Evolutionary conservation across 176 grass and related monocot species (phyloP).

Genomic region (Aechmea fasciata): DNA sequence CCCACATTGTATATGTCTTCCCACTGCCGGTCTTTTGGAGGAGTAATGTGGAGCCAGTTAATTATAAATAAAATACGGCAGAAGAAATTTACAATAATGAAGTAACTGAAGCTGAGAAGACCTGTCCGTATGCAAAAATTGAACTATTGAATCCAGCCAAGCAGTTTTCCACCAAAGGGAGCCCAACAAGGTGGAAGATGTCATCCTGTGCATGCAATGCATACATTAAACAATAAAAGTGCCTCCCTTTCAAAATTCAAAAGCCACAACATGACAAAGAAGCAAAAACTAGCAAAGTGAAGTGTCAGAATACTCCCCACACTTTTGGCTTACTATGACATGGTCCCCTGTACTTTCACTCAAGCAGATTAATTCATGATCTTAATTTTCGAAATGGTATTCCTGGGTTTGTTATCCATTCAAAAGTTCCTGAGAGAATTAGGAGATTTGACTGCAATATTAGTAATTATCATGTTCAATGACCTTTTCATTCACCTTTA

Average conservation of each 20-base stretch:
- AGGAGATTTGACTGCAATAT: too few species aligned
- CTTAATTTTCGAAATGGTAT: too few species aligned
- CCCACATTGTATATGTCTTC: constrained; percentile 99
- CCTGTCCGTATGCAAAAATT: constrained; percentile 99
- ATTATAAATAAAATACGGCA: constrained; percentile 6
- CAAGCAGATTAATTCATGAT: too few species aligned
- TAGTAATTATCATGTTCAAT: too few species aligned
- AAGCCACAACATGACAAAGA: background rate
- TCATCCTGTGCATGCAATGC: constrained; percentile 42
- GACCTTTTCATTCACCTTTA: too few species aligned
- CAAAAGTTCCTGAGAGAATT: too few species aligned
- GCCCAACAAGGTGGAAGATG: constrained; percentile 72
- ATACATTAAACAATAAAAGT: background rate
- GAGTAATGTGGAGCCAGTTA: constrained; percentile 8
- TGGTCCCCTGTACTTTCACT: too few species aligned
- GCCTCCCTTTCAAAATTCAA: too few species aligned
- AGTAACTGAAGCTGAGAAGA: constrained; percentile 20
- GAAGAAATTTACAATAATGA: constrained; percentile 3
- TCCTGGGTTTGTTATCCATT: too few species aligned
- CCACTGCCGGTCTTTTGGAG: constrained; percentile 83
- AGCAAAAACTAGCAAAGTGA: background rate
- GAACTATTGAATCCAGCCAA: constrained; percentile 94
- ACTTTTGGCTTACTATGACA: too few species aligned
- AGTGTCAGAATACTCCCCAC: too few species aligned
- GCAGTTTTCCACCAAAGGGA: constrained; percentile 90